Conservation (phyloP, 129 eudicot species). For the Centaurea solstitialis region DNA sequence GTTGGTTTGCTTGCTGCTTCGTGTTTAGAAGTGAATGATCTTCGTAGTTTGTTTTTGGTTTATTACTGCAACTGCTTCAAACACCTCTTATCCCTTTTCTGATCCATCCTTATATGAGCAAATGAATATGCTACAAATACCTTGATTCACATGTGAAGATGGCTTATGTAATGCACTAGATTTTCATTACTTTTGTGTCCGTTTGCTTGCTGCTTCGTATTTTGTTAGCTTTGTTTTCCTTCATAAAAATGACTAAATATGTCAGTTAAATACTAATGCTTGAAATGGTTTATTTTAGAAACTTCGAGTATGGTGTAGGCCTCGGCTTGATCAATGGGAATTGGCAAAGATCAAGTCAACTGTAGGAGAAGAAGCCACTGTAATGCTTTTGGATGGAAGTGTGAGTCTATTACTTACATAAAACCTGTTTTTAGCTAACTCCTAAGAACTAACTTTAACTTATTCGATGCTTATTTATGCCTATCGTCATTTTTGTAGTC, state of each 20-base stretch:
- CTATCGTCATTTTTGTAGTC: constrained; percentile 43
- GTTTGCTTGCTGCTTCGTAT: not conserved
- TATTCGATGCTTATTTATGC: constrained; percentile 14
- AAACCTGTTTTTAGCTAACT: not conserved
- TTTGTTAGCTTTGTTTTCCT: not conserved
- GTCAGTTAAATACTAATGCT: constrained; percentile 10
- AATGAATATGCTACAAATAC: no score
- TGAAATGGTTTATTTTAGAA: constrained; percentile 51
- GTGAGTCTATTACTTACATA: constrained; percentile 51
- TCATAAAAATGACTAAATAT: not conserved
- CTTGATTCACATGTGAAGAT: not conserved
- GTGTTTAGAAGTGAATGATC: no score
- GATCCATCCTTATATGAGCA: no score
- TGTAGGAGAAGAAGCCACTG: constrained; percentile 67
- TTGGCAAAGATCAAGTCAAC: constrained; percentile 76
- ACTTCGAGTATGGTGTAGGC: constrained; percentile 89
- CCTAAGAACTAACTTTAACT: not conserved
- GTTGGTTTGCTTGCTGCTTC: not conserved
- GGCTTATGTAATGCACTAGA: not conserved
- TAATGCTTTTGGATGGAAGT: constrained; percentile 67
- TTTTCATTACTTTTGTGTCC: not conserved
- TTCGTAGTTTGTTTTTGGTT: no score
- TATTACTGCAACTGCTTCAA: not conserved
- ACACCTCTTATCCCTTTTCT: not conserved
- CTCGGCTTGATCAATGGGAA: constrained; percentile 62